Evolutionary conservation across 2,329 filamentous ascomycete species (phyloP), one percentile per base, ranked within the genome.

Genomic region (Apiospora koreana): DNA sequence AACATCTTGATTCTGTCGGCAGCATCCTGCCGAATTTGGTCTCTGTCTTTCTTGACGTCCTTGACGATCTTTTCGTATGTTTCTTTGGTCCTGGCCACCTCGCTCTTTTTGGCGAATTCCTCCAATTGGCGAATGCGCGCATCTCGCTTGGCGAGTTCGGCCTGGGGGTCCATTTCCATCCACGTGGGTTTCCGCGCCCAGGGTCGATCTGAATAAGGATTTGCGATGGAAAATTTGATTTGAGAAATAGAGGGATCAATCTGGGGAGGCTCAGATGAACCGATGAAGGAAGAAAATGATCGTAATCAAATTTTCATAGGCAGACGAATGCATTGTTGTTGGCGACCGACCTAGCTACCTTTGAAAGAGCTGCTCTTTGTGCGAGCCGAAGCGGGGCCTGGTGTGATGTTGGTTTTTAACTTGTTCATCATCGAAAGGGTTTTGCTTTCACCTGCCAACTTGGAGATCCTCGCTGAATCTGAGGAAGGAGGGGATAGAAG

Each of bases 61-160:
- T 38, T 45, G 66, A 68, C 46, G 66, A 68, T 68, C 45, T 68
- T 68, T 9, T 68, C 66, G 18, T 45, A 68, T 3, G 45, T 54
- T 8, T 45, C 66, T 14, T 68, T 45, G 43, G 25, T 28, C 25
- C 66, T 46, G 45, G 43, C 16, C 43, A 38, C 35, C 66, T 68
- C 66, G 66, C 66, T 41, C 28, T 25, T 68, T n/a, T 38, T 45
- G 9, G 46, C 43, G 66, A 38, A 10, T 3, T 45, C 45, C 45
- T 68, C 66, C 9, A 68, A 46, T 6, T 68, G 66, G 66, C 66
- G 66, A 38, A 68, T 68, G 45, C 45, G 66, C 16, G 43, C 66
- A 23, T 68, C 46, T 31, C 35, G 45, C 45, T 35, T 48, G 31
- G 65, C 65, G 16, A 67, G 28, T 10, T 16, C 43, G 25, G 65